Percentiles rank a stretch among this genome's conserved stretches.
These are phyloP conservation scores for Prunus mongolica DNA, from an alignment of 306 rosid species.

Conservation along the genomic window DNA sequence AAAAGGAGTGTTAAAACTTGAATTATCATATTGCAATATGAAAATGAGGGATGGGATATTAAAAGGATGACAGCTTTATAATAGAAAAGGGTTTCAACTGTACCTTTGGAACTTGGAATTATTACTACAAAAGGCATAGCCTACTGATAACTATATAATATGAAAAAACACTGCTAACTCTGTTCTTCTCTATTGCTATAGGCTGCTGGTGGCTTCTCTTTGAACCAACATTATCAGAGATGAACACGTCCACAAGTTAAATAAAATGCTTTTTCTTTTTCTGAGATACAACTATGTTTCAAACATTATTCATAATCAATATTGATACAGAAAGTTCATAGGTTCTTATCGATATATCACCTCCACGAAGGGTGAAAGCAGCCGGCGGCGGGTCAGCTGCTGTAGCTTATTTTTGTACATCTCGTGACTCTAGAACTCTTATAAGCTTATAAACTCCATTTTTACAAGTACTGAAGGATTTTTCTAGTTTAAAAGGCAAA, in stretches of 20 bases:
- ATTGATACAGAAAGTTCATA: neutral
- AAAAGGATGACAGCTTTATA: too few relatives aligned
- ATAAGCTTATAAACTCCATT: neutral
- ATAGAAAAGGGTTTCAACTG: too few relatives aligned
- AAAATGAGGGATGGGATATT: too few relatives aligned
- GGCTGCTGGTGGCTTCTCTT: neutral
- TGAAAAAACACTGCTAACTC: neutral
- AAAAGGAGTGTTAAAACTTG: too few relatives aligned
- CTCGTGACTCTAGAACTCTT: neutral
- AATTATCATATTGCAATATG: too few relatives aligned
- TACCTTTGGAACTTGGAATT: too few relatives aligned
- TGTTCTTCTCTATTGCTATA: neutral
- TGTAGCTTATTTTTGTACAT: constrained; percentile 31
- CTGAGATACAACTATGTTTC: neutral
- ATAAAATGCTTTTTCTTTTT: neutral
- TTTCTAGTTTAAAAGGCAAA: constrained; percentile 22
- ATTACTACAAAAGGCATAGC: too few relatives aligned
- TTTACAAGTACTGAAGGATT: constrained; percentile 25
- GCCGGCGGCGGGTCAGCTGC: neutral
- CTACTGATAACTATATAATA: too few relatives aligned
- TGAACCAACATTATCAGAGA: neutral
- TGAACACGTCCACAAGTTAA: neutral
- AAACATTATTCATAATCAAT: constrained; percentile 1
- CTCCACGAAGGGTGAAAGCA: neutral
- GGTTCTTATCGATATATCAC: neutral